phyloP scores from a whole-genome alignment of 805 yeast genomes.

The Candida sithepensis region DNA sequence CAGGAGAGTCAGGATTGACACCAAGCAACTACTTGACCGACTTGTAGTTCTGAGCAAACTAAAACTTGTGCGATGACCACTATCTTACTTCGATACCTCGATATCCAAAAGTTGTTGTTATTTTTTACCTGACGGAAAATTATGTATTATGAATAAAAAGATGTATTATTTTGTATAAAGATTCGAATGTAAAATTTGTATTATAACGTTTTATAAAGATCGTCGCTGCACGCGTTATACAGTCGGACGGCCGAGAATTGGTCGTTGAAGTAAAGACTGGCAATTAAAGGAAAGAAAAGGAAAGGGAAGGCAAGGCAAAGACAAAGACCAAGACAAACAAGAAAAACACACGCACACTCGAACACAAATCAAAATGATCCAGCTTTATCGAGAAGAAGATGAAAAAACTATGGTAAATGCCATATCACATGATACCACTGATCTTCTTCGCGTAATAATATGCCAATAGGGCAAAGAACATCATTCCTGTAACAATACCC shows the following conservation, averaged over 20 bases:
- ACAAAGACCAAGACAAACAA: no score
- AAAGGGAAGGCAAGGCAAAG: no score
- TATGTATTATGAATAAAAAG: neutral
- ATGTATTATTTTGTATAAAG: neutral
- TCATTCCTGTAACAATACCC: conserved; percentile 44
- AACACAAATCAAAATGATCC: neutral
- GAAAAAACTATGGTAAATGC: neutral
- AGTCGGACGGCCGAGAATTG: no score
- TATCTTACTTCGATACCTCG: no score
- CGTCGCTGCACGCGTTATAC: no score
- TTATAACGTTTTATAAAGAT: neutral
- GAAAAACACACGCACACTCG: neutral
- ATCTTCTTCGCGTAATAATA: conserved; percentile 46
- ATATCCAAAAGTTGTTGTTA: no score
- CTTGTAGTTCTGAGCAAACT: conserved; percentile 19
- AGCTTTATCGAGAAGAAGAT: neutral
- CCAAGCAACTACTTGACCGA: conserved; percentile 56
- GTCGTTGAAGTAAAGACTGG: no score
- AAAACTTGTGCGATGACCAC: no score
- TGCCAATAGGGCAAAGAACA: conserved; percentile 41
- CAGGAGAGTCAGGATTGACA: conserved; percentile 51
- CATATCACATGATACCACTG: conserved; percentile 26
- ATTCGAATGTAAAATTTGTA: no score
- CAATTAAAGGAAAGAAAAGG: no score
- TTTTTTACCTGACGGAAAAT: neutral